A percentile compares a stretch with the other conserved stretches of the same genome.
phyloP scores from a whole-genome alignment of 192 early-diverging fungal species.

The Backusella tarrabulga region DNA sequence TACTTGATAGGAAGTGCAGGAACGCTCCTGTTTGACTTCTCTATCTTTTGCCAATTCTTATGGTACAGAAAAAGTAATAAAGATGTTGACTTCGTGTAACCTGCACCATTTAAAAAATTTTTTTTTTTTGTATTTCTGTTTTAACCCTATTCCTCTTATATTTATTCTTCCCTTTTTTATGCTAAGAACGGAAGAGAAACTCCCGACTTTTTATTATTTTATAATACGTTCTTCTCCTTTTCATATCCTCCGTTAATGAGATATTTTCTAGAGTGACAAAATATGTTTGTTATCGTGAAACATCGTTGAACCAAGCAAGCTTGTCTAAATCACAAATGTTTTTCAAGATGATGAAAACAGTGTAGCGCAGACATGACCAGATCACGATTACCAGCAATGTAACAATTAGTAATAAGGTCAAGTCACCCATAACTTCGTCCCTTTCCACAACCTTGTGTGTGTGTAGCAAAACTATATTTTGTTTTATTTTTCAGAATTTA shows the following conservation, averaged over 20 bases:
- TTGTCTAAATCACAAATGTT: neutral
- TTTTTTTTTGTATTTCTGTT: neutral
- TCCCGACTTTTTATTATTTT: neutral
- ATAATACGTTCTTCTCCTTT: neutral
- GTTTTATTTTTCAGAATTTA: neutral
- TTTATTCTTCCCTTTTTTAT: conserved; percentile 8
- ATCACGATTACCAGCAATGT: neutral
- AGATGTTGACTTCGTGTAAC: neutral
- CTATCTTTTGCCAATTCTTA: conserved; percentile 58
- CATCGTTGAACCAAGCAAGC: neutral
- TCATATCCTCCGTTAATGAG: neutral
- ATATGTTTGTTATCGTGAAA: neutral
- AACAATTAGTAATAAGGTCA: neutral
- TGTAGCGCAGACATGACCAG: neutral
- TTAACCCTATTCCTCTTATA: neutral
- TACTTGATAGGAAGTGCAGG: conserved; percentile 69
- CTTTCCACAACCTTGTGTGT: neutral
- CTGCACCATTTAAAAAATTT: neutral
- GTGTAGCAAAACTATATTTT: neutral
- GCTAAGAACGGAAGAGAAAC: neutral
- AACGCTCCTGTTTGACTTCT: conserved; percentile 69
- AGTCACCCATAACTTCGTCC: neutral
- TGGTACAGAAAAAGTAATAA: conserved; percentile 25
- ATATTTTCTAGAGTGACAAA: conserved; percentile 1
- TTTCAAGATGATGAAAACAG: neutral